Conservation (phyloP, 2,329 filamentous ascomycete genomes). For the Paecilomyces dactylethromorphus region DNA sequence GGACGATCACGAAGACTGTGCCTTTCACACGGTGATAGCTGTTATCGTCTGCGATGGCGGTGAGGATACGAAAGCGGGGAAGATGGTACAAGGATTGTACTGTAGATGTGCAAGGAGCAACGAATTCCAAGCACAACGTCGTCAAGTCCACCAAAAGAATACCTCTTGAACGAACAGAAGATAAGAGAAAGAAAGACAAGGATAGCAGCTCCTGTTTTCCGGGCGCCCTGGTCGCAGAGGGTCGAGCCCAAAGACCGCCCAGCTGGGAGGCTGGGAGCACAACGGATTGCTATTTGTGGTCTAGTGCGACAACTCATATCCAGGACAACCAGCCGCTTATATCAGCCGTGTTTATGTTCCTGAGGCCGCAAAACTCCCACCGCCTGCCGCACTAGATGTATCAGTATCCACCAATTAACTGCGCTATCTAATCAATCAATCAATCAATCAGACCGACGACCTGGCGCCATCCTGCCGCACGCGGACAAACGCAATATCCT, state of each 20-base stretch:
- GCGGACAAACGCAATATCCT: background rate
- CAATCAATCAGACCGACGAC: background rate
- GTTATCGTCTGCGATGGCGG: constrained; percentile 4
- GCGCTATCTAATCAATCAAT: background rate
- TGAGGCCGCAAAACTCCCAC: constrained; percentile 5
- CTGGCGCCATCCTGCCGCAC: background rate
- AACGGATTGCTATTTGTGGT: constrained; percentile 35
- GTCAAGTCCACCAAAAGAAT: background rate
- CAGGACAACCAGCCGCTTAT: constrained; percentile 30
- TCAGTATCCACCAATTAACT: constrained; percentile 7
- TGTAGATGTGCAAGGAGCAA: background rate
- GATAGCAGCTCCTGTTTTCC: constrained; percentile 1
- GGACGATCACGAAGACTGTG: background rate
- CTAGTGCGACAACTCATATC: constrained; percentile 34
- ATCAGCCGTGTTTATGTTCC: constrained; percentile 5
- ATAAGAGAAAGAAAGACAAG: background rate
- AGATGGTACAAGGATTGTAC: background rate
- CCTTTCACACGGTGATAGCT: background rate
- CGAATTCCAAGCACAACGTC: background rate
- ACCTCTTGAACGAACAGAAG: background rate
- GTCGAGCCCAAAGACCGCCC: constrained; percentile 6
- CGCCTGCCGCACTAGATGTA: constrained; percentile 16
- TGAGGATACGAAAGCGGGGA: constrained; percentile 5
- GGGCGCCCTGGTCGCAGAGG: constrained; percentile 6
- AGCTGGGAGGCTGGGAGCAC: constrained; percentile 15